Evolutionary conservation across 2,329 filamentous ascomycete genomes (phyloP), one percentile per base, ranked within the genome.

Genomic region (Neonectria neomacrospora): DNA sequence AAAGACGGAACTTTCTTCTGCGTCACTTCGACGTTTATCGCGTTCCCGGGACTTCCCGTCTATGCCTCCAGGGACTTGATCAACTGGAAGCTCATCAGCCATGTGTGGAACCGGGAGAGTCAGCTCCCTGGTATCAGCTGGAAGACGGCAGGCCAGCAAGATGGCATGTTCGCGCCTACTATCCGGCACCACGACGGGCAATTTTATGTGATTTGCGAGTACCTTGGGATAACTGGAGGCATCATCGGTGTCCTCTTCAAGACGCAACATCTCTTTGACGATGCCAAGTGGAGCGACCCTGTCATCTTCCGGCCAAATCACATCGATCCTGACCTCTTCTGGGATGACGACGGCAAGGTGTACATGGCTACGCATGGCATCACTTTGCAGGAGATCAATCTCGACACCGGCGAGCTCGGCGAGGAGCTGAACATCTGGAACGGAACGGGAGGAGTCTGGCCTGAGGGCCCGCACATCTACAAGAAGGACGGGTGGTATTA

Each of bases 381-480:
- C 9, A 64, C 67, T 0, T 60, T 73, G 0, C 66, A 70, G 26
- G 77, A 69, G 20, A 28, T 68, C 8, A n/a, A 68, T 3, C 20
- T 68, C 2, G 39, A 62, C 2, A 68, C 66, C 0, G 67, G 67
- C 1, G 16, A 57, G 4, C 42, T 67, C 2, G 16, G 51, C 2
- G 50, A 80, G 72, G 54, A 74, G 77, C 56, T 78, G 0, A 78
- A 70, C 7, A 79, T 84, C 20, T 85, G 84, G 83, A 80, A 82
- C 32, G 83, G 84, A 1, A 83, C 80, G 0, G 81, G 81, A 0
- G 80, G 5, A 34, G 74, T 57, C 66, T 79, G 69, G 11, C 75
- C 86, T 0, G 86, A 88, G 66, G 86, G 85, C 0, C 85, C 86
- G 0, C 85, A 87, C 52, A 80, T 88, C 10, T 72, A 72, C 67